Base-by-base conservation (phyloP, 306 rosid species). In the Aeschynomene evenia region DNA sequence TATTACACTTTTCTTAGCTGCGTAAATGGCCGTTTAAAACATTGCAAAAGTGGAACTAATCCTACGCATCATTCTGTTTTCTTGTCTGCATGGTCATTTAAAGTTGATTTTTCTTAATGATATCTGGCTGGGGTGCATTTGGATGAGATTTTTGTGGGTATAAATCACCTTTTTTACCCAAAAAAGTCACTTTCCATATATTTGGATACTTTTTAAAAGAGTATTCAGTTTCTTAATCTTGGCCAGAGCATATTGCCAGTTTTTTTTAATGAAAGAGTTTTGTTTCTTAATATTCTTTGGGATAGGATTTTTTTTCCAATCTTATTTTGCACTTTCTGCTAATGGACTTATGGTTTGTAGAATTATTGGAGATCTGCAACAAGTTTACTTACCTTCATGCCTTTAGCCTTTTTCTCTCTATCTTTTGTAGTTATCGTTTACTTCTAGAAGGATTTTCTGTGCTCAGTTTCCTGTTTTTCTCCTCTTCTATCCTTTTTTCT, bases 361-460 rank as follows among this genome's bases (percentile, higher is more conserved):
- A 56, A n/a, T 37, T 37, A 56, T 26, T 28, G 22, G 40, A 28
- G 33, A 65, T 50, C 39, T 54, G 24, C 8, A 71, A 13, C 39
- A 6, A 42, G 65, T 62, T 8, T 74, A 20, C 39, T 42, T 39
- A 36, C 31, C 51, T 57, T 20, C 21, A 34, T 33, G 48, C 59
- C 15, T 45, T 71, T 14, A 2, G 6, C 37, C 37, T 7, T 11
- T 33, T 61, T 29, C 26, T 13, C 39, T 28, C 10, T 49, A 53
- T 20, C 9, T 54, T 33, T 15, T 12, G 13, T 26, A 29, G 31
- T 46, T 23, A 2, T 20, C 22, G 40, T 28, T 63, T 42, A 40
- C 61, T 49, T 57, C 63, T 56, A 36, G 57, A 19, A 34, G 56
- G 34, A 55, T 71, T 69, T 42, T 3, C 20, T 33, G 19, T 70